These are phyloP conservation scores for Sordariomycetes sp. DNA, from an alignment of 2,329 filamentous ascomycete genomes.

Conservation along the genomic window DNA sequence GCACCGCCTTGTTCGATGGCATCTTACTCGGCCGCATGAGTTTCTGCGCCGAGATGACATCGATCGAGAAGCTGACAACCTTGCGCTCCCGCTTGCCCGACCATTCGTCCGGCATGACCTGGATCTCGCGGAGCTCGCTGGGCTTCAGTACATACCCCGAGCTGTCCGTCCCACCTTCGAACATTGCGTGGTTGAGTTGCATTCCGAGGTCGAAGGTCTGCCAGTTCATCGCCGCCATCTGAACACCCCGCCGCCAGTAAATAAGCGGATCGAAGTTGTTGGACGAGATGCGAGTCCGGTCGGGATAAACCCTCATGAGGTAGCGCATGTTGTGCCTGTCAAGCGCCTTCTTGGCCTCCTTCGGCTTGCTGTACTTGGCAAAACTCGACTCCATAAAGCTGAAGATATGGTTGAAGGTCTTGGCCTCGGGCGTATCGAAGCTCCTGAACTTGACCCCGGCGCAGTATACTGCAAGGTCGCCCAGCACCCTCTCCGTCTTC, in stretches of 20 bases:
- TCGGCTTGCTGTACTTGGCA: slow-evolving; percentile 64
- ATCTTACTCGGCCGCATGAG: slow-evolving; percentile 65
- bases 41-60: slow-evolving; percentile 89
- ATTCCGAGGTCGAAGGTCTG: slow-evolving; percentile 94
- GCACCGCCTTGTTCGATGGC: slow-evolving; percentile 54
- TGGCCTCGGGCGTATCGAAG: slow-evolving; percentile 68
- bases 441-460: slow-evolving; percentile 71
- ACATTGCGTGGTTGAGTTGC: slow-evolving; percentile 97
- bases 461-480: slow-evolving; percentile 72
- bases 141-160: slow-evolving; percentile 94
- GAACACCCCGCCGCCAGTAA: slow-evolving; percentile 90
- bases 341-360: slow-evolving; percentile 65
- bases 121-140: slow-evolving; percentile 65
- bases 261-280: slow-evolving; percentile 90
- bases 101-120: slow-evolving; percentile 40
- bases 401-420: slow-evolving; percentile 87
- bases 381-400: slow-evolving; percentile 90
- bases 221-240: slow-evolving; percentile 98
- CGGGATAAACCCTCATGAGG: slow-evolving; percentile 90
- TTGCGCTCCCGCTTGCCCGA: slow-evolving; percentile 66
- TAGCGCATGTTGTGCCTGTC: slow-evolving; percentile 86
- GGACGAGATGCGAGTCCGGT: slow-evolving; percentile 69
- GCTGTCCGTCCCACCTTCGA: slow-evolving; percentile 74
- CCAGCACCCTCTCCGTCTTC: slow-evolving; percentile 77
- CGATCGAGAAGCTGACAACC: slow-evolving; percentile 73